Evolutionary conservation across 83 land plant genomes (phyloP).

Genomic region (Picea abies): DNA sequence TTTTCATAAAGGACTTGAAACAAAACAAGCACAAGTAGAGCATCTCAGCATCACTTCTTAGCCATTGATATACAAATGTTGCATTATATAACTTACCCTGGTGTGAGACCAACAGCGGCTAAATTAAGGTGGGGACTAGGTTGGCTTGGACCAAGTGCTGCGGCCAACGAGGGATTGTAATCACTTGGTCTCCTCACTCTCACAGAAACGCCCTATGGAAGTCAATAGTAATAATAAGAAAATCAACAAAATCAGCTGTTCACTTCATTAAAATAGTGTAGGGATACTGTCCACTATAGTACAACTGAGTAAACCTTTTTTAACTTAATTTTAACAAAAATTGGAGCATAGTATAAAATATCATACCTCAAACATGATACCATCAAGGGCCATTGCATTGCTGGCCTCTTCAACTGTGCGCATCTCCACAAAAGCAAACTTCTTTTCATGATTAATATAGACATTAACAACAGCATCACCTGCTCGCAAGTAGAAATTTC

Average conservation of each 20-base stretch:
- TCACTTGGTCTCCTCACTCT: no score
- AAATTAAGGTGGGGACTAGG: no score
- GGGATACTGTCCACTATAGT: not conserved
- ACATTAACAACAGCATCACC: constrained; percentile 99
- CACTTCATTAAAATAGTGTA: not conserved
- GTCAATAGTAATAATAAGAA: not conserved
- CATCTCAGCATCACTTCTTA: no score
- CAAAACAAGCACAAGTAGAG: no score
- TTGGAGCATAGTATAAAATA: not conserved
- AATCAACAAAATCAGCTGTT: not conserved
- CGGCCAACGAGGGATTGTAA: no score
- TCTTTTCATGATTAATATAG: constrained; percentile 97
- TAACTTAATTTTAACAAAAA: not conserved
- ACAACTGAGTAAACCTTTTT: not conserved
- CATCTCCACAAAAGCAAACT: constrained; percentile 24
- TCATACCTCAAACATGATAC: not conserved
- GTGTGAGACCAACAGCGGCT: no score
- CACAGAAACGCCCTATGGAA: constrained; percentile 41
- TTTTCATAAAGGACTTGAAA: not conserved
- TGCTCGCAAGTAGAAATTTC: not conserved
- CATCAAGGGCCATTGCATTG: no score
- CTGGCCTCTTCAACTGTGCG: no score
- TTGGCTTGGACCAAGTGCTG: no score
- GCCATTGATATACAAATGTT: no score
- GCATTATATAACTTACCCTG: constrained; percentile 35